Base-by-base conservation (phyloP, 257 asterid species). In the Cordia subcordata region DNA sequence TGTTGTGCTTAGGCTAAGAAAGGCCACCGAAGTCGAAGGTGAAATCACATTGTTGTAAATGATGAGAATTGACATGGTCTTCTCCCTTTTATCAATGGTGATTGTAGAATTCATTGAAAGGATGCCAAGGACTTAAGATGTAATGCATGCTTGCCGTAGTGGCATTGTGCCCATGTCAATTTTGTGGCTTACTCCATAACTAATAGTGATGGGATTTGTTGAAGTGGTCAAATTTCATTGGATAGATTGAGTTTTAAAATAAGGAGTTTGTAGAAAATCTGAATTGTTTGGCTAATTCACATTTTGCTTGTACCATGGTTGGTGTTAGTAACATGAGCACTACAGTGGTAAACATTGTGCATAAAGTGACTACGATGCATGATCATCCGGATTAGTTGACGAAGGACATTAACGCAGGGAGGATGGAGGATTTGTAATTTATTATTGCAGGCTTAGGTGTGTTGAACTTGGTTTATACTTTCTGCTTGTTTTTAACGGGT, bases 261-360 rank as follows among this genome's bases (percentile, higher is more conserved):
- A 86, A 79, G 67, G 99, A 93, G 73, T 89, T 89, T 21, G 97
- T 97, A 0, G 95, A 86, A 35, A 81, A 67, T 40, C 82, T 92
- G 99, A 79, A 80, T 1, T 86, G 97, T 16, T 46, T 92, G 71
- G 99, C 97, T 0, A 92, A 93, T 35, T 93, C 97, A n/a, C n/a
- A n/a, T n/a, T 11, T 37, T 93, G 66, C 96, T 0, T 62, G 81
- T 9, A 82, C 97, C 0, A 60, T 53, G 74, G 95, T 86, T 0
- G 94, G 94, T 11, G 89, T 94, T 0, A 85, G 55, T 49, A 88
- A 92, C 13, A 13, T 93, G 0, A 88, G 97, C 13, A 72, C 71
- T 1, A 10, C 75, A 0, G 3, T 89, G 58, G 97, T 93, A 55
- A 93, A 85, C 40, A 53, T 82, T 27, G 76, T 93, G 70, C 99